These are phyloP conservation scores for Panicum miliaceum DNA, from an alignment of 176 grass and related monocot genomes.

Conservation along the genomic window DNA sequence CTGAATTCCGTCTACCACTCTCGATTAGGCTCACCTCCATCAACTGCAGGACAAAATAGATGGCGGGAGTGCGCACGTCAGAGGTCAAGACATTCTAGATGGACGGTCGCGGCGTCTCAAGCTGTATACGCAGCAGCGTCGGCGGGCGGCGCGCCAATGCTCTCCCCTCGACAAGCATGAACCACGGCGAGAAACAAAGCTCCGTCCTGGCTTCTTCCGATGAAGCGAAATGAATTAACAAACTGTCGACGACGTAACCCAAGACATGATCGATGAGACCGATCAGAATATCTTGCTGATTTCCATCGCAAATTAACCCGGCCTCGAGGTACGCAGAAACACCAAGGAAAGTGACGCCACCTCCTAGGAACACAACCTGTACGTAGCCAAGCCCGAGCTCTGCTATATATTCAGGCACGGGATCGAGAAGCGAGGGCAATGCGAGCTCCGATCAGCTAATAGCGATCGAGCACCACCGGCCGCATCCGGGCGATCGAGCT, in stretches of 20 bases:
- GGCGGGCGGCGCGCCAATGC: not conserved
- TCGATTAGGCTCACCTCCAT: not conserved
- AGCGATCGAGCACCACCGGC: not conserved
- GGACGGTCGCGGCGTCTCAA: too few relatives aligned
- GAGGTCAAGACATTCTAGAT: too few relatives aligned
- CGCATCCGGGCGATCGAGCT: not conserved
- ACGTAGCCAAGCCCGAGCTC: accelerated
- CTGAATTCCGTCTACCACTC: too few relatives aligned
- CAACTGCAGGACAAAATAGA: not conserved
- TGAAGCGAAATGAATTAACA: not conserved
- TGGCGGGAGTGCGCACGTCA: not conserved
- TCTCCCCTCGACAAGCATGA: not conserved
- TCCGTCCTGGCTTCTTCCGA: too few relatives aligned
- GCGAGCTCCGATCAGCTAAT: not conserved
- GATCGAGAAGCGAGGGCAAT: not conserved
- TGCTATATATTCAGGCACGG: constrained; percentile 2
- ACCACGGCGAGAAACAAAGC: too few relatives aligned
- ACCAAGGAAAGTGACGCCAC: not conserved
- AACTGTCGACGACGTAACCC: constrained; percentile 2
- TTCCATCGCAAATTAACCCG: not conserved
- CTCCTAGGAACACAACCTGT: not conserved
- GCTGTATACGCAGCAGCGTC: not conserved
- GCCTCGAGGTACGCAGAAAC: not conserved
- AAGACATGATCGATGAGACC: constrained; percentile 7
- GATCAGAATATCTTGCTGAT: not conserved